Percentiles rank a stretch among this genome's conserved stretches.
Evolutionary conservation across 768 basidiomycete genomes (phyloP).

Genomic region (Kwoniella dendrophila): DNA sequence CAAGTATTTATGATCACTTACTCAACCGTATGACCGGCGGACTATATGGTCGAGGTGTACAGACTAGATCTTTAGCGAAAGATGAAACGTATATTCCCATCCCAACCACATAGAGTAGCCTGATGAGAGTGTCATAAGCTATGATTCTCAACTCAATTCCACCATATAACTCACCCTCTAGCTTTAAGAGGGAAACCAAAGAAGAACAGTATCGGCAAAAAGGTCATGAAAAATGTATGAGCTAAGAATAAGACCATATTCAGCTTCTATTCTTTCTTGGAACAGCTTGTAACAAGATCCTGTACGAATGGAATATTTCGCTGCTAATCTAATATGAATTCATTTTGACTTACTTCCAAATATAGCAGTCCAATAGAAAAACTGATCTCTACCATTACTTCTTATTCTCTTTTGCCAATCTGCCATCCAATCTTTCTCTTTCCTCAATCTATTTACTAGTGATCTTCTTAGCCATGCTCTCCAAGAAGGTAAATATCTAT

Average conservation of each 20-base stretch:
- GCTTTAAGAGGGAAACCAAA: slow-evolving; percentile 76
- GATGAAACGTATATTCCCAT: slow-evolving; percentile 85
- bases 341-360: slow-evolving; percentile 51
- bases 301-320: neutral
- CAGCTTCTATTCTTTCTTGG: neutral
- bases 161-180: slow-evolving; percentile 62
- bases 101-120: slow-evolving; percentile 70
- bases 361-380: slow-evolving; percentile 56
- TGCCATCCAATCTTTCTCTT: slow-evolving; percentile 49
- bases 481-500: slow-evolving; percentile 41
- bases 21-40: slow-evolving; percentile 90
- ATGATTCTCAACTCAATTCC: neutral
- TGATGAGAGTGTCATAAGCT: slow-evolving; percentile 43
- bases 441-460: slow-evolving; percentile 39
- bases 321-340: neutral
- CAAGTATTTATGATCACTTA: slow-evolving; percentile 57
- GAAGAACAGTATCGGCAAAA: slow-evolving; percentile 83
- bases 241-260: slow-evolving; percentile 24
- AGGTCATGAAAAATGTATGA: slow-evolving; percentile 78
- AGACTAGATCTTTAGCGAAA: slow-evolving; percentile 83
- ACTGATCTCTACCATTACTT: slow-evolving; percentile 45
- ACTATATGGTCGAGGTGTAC: slow-evolving; percentile 83
- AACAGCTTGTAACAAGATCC: neutral
- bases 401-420: slow-evolving; percentile 47
- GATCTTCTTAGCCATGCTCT: slow-evolving; percentile 37